phyloP scores from a whole-genome alignment of 768 basidiomycete genomes.

The Candolleomyces aberdarensis region DNA sequence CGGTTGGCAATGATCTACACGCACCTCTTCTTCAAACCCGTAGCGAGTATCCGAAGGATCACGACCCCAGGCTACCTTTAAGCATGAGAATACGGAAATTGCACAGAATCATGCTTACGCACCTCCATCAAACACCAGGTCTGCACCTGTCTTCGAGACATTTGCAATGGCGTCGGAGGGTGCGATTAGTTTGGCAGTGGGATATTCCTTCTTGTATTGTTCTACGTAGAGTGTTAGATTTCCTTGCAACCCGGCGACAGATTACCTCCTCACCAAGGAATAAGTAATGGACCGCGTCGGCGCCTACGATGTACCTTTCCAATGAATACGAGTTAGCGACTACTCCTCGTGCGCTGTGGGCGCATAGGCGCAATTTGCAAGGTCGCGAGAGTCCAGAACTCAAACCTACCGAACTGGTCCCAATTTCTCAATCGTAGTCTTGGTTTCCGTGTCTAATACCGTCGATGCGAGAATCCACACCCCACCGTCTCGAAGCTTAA shows the following conservation, averaged over 20 bases:
- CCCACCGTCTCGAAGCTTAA: slow-evolving; percentile 62
- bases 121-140: slow-evolving; percentile 64
- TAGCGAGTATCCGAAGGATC: slow-evolving; percentile 63
- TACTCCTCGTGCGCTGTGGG: background rate
- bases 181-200: slow-evolving; percentile 67
- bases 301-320: slow-evolving; percentile 55
- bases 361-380: background rate
- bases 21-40: slow-evolving; percentile 72
- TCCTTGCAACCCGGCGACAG: background rate
- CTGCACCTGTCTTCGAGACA: slow-evolving; percentile 49
- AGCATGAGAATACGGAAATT: background rate
- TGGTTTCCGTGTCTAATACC: slow-evolving; percentile 64
- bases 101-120: slow-evolving; percentile 13
- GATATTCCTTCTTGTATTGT: slow-evolving; percentile 66
- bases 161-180: slow-evolving; percentile 46
- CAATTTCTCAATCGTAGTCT: slow-evolving; percentile 54
- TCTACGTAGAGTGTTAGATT: background rate
- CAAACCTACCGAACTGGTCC: slow-evolving; percentile 62
- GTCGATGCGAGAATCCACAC: slow-evolving; percentile 86
- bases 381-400: background rate
- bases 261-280: slow-evolving; percentile 42
- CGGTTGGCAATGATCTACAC: slow-evolving; percentile 1
- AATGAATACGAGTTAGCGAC: background rate
- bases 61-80: slow-evolving; percentile 49
- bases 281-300: slow-evolving; percentile 57